These are phyloP conservation scores for Globisporangium nunn DNA, from an alignment of 352 stramenopile species.

Conservation along the genomic window DNA sequence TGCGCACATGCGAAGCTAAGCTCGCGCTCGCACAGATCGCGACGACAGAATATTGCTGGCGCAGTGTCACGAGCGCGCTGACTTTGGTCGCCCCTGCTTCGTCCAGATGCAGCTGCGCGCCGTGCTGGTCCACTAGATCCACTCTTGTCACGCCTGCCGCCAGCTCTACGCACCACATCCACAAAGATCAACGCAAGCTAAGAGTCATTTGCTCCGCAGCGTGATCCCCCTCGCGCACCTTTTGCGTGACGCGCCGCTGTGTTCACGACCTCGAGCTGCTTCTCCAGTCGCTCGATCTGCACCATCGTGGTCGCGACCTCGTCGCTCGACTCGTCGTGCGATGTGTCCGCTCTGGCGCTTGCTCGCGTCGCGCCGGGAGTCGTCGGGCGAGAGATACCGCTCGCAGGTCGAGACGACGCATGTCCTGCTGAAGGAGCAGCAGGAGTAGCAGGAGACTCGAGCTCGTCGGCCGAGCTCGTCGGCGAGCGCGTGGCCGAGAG, in stretches of 20 bases:
- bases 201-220: no score
- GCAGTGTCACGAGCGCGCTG: slow-evolving; percentile 34
- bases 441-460: not conserved
- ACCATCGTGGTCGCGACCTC: slow-evolving; percentile 16
- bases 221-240: slow-evolving; percentile 13
- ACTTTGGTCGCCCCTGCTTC: slow-evolving; percentile 24
- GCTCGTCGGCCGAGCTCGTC: slow-evolving; percentile 5
- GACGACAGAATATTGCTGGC: slow-evolving; percentile 41
- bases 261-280: slow-evolving; percentile 44
- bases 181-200: not conserved
- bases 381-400: slow-evolving; percentile 10
- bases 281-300: slow-evolving; percentile 37
- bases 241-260: slow-evolving; percentile 38
- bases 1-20: not conserved
- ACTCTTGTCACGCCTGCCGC: slow-evolving; percentile 26
- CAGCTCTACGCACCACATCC: slow-evolving; percentile 26
- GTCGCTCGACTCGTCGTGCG: slow-evolving; percentile 16
- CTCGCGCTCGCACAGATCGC: slow-evolving; percentile 35
- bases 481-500: slow-evolving; percentile 10
- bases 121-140: slow-evolving; percentile 44
- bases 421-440: not conserved
- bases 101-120: slow-evolving; percentile 40
- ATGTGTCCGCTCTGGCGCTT: not conserved
- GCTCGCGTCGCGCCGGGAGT: slow-evolving; percentile 9
- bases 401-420: slow-evolving; percentile 14